phyloP scores from a whole-genome alignment of 2,329 filamentous ascomycete species.

The Cordyceps farinosa region DNA sequence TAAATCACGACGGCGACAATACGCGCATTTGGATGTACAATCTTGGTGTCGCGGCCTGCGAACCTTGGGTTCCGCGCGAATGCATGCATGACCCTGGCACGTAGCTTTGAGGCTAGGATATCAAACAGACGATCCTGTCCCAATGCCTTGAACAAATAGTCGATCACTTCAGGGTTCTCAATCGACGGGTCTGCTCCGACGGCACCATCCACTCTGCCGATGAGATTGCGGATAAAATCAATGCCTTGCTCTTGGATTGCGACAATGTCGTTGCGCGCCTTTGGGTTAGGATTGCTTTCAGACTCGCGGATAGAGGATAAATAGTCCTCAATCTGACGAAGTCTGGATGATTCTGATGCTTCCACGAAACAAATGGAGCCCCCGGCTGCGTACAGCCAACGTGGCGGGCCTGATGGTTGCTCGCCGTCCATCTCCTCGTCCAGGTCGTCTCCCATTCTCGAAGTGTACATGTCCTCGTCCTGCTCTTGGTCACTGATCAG shows the following conservation, averaged over 20 bases:
- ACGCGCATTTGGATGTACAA: slow-evolving; percentile 59
- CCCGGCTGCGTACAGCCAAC: slow-evolving; percentile 34
- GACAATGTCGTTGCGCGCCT: slow-evolving; percentile 72
- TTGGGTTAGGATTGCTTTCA: slow-evolving; percentile 64
- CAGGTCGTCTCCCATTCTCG: slow-evolving; percentile 39
- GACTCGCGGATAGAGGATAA: slow-evolving; percentile 55
- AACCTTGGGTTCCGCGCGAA: slow-evolving; percentile 42
- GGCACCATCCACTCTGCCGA: slow-evolving; percentile 57
- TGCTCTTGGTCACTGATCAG: slow-evolving; percentile 65
- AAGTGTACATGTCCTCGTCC: slow-evolving; percentile 46
- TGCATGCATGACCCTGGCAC: slow-evolving; percentile 54
- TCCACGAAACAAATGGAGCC: slow-evolving; percentile 33
- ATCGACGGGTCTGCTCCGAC: slow-evolving; percentile 46
- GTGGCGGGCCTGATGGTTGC: slow-evolving; percentile 41
- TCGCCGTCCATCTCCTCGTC: slow-evolving; percentile 59
- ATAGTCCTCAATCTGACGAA: slow-evolving; percentile 49
- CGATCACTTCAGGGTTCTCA: slow-evolving; percentile 71
- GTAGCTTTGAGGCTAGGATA: slow-evolving; percentile 74
- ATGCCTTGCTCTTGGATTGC: slow-evolving; percentile 88
- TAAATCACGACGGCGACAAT: slow-evolving; percentile 76
- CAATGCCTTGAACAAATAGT: slow-evolving; percentile 72
- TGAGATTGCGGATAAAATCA: slow-evolving; percentile 84
- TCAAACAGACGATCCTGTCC: slow-evolving; percentile 76
- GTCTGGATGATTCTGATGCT: slow-evolving; percentile 36
- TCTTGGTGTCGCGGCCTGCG: slow-evolving; percentile 40